Base-by-base conservation (phyloP, 148 eudicot species). In the Hydrangea macrophylla region DNA sequence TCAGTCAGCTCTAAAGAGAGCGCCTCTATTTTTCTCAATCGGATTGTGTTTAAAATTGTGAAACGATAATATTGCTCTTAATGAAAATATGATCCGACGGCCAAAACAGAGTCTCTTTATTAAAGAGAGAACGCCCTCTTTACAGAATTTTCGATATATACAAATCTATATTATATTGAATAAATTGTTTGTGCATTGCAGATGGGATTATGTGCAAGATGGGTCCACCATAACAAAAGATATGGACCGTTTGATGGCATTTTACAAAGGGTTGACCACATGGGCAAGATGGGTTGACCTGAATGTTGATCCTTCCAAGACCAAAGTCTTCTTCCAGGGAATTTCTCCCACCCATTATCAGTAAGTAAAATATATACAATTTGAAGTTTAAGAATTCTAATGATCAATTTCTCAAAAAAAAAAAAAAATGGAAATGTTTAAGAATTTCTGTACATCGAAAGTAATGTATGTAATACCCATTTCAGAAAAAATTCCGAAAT, bases 231-330 rank as follows among this genome's bases (percentile, higher is more conserved):
- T 94, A 40, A 36, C 26, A 20, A 90, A 90, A 75, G 91, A 94
- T 70, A 94, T 94, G 97, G 78, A 90, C 75, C 96, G 97, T 35
- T 60, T 90, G 27, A 72, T 67, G 2, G 99, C 99, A 40, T 94
- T 79, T 70, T 76, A 71, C 42, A 94, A 84, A 70, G 99, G 88
- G 31, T 37, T 94, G 80, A 86, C 79, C 12, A 94, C 99, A 22
- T 94, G 99, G 99, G 99, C 83, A 2, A 64, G 62, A 45, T 94
- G 99, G 99, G 96, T 89, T 55, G 97, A 90, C 58, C 73, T 37
- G 22, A 83, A 82, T 24, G 81, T 94, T 23, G 71, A 91, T 60
- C 83, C 96, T 13, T 61, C 81, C 57, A 85, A 72, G 72, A 94
- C 99, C 54, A 84, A 70, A 76, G 93, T 94, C 42, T 88, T 90